Percentiles rank a stretch among this genome's conserved stretches.
phyloP scores from a whole-genome alignment of 2,329 filamentous ascomycete genomes.

The Hypoxylon sp. region DNA sequence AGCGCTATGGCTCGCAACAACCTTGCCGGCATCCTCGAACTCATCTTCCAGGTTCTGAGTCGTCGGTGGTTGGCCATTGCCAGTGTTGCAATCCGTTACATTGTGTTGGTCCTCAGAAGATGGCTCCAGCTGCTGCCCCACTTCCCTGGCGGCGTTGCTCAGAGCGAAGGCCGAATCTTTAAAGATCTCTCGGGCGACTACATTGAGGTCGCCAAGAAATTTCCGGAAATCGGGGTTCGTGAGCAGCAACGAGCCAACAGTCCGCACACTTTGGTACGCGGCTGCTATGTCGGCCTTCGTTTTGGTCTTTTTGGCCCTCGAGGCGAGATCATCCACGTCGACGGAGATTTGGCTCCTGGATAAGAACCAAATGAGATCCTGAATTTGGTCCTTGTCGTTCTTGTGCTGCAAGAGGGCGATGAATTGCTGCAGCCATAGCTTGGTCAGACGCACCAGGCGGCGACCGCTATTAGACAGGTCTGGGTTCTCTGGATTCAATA shows the following conservation, averaged over 20 bases:
- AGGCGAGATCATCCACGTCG: slow-evolving; percentile 74
- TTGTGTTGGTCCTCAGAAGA: slow-evolving; percentile 71
- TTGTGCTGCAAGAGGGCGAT: slow-evolving; percentile 87
- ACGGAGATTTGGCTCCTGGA: slow-evolving; percentile 79
- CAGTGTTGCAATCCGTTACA: slow-evolving; percentile 59
- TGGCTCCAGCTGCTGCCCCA: slow-evolving; percentile 80
- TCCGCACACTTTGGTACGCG: slow-evolving; percentile 85
- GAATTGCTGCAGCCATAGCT: slow-evolving; percentile 82
- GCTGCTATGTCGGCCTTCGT: slow-evolving; percentile 79
- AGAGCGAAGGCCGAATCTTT: slow-evolving; percentile 86
- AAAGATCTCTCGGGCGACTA: slow-evolving; percentile 86
- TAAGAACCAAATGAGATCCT: slow-evolving; percentile 92
- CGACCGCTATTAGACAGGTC: slow-evolving; percentile 85
- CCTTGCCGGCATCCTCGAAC: slow-evolving; percentile 68
- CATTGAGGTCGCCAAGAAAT: slow-evolving; percentile 84
- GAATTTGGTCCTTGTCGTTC: slow-evolving; percentile 86
- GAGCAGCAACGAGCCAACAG: slow-evolving; percentile 85
- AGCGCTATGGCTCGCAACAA: slow-evolving; percentile 62
- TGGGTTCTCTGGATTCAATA: slow-evolving; percentile 81
- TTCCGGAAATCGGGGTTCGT: slow-evolving; percentile 92
- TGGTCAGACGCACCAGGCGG: slow-evolving; percentile 78
- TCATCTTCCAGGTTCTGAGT: slow-evolving; percentile 75
- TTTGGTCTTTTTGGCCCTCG: slow-evolving; percentile 73
- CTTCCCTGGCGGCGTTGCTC: slow-evolving; percentile 80
- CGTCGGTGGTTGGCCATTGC: slow-evolving; percentile 61